A percentile compares a stretch with the other conserved stretches of the same genome.
Conservation (phyloP, 768 basidiomycete species). For the Mycena pura region DNA sequence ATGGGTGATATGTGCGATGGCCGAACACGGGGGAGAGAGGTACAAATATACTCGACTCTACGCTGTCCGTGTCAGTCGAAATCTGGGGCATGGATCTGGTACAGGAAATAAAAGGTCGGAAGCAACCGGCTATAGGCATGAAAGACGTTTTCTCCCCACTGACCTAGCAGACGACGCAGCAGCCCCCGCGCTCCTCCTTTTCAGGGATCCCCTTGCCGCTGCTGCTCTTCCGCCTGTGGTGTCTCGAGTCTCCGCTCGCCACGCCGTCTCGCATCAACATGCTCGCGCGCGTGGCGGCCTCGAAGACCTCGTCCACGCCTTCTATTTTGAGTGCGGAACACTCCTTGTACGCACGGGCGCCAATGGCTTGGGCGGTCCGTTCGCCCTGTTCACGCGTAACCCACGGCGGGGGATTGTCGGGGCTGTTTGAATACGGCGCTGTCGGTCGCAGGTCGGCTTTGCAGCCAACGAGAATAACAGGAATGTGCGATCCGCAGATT, state of each 20-base stretch:
- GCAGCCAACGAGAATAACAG: slow-evolving; percentile 95
- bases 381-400: slow-evolving; percentile 85
- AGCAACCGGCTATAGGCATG: slow-evolving; percentile 6
- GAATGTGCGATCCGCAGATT: slow-evolving; percentile 93
- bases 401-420: slow-evolving; percentile 55
- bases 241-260: slow-evolving; percentile 49
- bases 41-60: slow-evolving; percentile 20
- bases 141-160: slow-evolving; percentile 13
- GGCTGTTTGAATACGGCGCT: slow-evolving; percentile 50
- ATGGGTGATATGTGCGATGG: slow-evolving; percentile 18
- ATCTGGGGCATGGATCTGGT: slow-evolving; percentile 12
- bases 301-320: slow-evolving; percentile 97
- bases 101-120: slow-evolving; percentile 12
- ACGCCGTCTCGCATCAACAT: slow-evolving; percentile 94
- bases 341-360: slow-evolving; percentile 94
- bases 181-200: slow-evolving; percentile 57
- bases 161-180: slow-evolving; percentile 72
- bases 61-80: slow-evolving; percentile 21
- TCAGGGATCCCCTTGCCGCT: slow-evolving; percentile 51
- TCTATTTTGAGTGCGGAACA: slow-evolving; percentile 90
- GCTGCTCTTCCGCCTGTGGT: slow-evolving; percentile 63
- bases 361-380: slow-evolving; percentile 81
- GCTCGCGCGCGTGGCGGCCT: slow-evolving; percentile 94
- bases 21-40: background rate
- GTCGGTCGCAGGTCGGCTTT: slow-evolving; percentile 90